phyloP scores from a whole-genome alignment of 768 basidiomycete species.

The Coprinopsis sp. region DNA sequence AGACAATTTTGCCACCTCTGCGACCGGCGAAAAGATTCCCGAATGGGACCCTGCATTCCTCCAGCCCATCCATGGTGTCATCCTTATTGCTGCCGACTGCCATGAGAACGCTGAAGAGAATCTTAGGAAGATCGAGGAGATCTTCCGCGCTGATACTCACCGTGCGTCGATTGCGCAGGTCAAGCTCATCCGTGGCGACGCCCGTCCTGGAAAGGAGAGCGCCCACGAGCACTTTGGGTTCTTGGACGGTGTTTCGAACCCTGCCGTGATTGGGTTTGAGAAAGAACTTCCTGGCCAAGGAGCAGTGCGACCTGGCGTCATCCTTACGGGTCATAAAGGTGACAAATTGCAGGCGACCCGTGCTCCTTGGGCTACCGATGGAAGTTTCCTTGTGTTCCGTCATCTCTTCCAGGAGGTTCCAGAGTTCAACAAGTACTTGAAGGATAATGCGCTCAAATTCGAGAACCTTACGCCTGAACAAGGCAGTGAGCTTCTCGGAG shows the following conservation, averaged over 20 bases:
- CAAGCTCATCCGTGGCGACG: slow-evolving; percentile 33
- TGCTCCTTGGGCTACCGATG: slow-evolving; percentile 44
- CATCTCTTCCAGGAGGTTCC: slow-evolving; percentile 49
- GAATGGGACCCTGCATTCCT: slow-evolving; percentile 48
- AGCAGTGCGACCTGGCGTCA: slow-evolving; percentile 36
- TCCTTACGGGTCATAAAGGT: slow-evolving; percentile 41
- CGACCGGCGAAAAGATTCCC: slow-evolving; percentile 24
- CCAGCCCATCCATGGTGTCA: slow-evolving; percentile 43
- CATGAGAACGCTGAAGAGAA: slow-evolving; percentile 33
- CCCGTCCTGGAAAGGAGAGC: slow-evolving; percentile 37
- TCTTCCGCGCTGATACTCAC: slow-evolving; percentile 29
- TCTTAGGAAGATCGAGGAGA: slow-evolving; percentile 26
- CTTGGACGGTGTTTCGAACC: slow-evolving; percentile 50
- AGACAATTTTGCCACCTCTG: slow-evolving; percentile 25
- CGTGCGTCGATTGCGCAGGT: slow-evolving; percentile 35
- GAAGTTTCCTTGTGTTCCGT: slow-evolving; percentile 49
- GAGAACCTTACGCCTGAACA: slow-evolving; percentile 28
- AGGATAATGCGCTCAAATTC: slow-evolving; percentile 33
- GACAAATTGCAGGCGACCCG: slow-evolving; percentile 22
- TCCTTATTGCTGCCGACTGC: slow-evolving; percentile 45
- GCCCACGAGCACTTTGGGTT: slow-evolving; percentile 55
- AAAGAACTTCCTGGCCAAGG: slow-evolving; percentile 31
- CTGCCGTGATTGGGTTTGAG: slow-evolving; percentile 38
- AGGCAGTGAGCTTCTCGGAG: slow-evolving; percentile 47
- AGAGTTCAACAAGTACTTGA: slow-evolving; percentile 45